A percentile compares a stretch with the other conserved stretches of the same genome.
Conservation (phyloP, 306 rosid genomes). For the Erythrophleum fordii region DNA sequence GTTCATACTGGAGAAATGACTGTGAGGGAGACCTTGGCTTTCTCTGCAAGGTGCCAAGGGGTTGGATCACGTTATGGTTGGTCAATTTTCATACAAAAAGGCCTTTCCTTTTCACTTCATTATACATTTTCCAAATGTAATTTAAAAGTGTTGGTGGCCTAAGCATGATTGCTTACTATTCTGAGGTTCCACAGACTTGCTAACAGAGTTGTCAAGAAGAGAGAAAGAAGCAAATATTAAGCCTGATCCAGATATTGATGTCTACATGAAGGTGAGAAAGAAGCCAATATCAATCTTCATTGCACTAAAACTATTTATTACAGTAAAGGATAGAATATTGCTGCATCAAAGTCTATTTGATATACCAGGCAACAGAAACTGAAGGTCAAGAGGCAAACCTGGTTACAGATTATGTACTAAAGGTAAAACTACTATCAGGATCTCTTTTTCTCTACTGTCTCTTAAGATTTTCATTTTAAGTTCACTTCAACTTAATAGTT, state of each 20-base stretch:
- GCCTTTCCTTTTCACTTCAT: not conserved
- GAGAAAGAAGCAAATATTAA: conserved; percentile 76
- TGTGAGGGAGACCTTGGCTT: conserved; percentile 86
- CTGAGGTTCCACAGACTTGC: conserved; percentile 46
- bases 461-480: not conserved
- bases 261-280: conserved; percentile 76
- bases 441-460: not conserved
- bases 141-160: not conserved
- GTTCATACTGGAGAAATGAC: conserved; percentile 91
- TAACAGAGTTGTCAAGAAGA: conserved; percentile 76
- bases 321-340: not conserved
- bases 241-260: conserved; percentile 85
- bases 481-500: not conserved
- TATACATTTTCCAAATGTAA: not conserved
- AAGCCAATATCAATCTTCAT: not conserved
- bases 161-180: not conserved
- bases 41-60: conserved; percentile 84
- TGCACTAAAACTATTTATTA: not conserved
- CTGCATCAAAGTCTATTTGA: conserved; percentile 8
- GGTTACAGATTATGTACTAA: conserved; percentile 71
- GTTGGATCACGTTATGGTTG: conserved; percentile 78
- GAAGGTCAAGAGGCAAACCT: conserved; percentile 66
- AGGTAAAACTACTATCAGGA: conserved; percentile 48
- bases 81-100: conserved; percentile 2
- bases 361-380: conserved; percentile 45